These are phyloP conservation scores for Citeromyces matritensis DNA, from an alignment of 805 yeast species.

Conservation along the genomic window DNA sequence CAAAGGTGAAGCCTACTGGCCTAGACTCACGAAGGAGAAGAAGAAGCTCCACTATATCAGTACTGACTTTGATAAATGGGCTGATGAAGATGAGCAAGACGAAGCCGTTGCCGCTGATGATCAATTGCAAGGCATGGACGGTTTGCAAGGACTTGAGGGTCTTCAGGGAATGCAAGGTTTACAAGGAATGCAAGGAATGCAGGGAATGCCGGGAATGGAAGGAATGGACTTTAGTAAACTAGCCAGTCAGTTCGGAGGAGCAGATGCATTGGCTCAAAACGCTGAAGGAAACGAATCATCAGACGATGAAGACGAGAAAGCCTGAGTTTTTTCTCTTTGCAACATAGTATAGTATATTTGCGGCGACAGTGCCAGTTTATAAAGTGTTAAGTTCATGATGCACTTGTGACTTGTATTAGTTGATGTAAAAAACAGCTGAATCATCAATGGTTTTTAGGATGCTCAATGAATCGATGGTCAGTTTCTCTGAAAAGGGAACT, in stretches of 20 bases:
- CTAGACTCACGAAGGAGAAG: constrained; percentile 83
- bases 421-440: no score
- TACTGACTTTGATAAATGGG: constrained; percentile 97
- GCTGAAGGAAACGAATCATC: no score
- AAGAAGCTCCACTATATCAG: constrained; percentile 64
- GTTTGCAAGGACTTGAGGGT: no score
- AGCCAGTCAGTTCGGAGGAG: no score
- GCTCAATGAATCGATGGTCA: no score
- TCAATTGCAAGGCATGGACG: constrained; percentile 14
- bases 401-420: no score
- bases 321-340: constrained; percentile 1
- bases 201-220: constrained; percentile 6
- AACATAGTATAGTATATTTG: no score
- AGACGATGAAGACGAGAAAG: constrained; percentile 1
- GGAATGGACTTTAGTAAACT: constrained; percentile 8
- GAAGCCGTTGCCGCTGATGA: constrained; percentile 35
- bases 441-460: no score
- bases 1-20: constrained; percentile 75
- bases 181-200: constrained; percentile 10
- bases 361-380: no score
- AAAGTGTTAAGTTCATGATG: no score
- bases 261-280: no score
- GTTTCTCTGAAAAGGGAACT: no score
- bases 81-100: constrained; percentile 95
- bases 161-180: constrained; percentile 13